Conservation (phyloP, 2,329 filamentous ascomycete species). For the Calonectria pseudoreteaudii region DNA sequence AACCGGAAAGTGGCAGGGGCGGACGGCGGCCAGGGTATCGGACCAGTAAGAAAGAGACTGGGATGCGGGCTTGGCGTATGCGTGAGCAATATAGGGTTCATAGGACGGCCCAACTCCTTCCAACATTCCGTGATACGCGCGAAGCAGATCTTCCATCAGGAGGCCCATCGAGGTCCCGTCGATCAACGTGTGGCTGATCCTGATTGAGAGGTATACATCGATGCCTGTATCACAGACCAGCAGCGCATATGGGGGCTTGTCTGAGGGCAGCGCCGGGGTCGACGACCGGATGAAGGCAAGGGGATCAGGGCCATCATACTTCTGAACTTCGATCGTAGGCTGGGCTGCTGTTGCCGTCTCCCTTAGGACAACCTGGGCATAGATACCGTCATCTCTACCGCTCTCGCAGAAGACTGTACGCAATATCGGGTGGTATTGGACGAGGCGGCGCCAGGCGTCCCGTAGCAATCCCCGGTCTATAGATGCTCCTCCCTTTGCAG, state of each 20-base stretch:
- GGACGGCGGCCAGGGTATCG: neutral
- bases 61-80: neutral
- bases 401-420: slow-evolving; percentile 13
- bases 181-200: slow-evolving; percentile 48
- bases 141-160: slow-evolving; percentile 43
- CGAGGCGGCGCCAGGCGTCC: slow-evolving; percentile 25
- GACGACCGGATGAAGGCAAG: neutral
- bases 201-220: slow-evolving; percentile 36
- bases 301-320: neutral
- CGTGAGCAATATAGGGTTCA: neutral
- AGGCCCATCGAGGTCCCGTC: slow-evolving; percentile 46
- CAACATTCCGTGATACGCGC: slow-evolving; percentile 37
- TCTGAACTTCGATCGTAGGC: neutral
- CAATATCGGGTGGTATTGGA: slow-evolving; percentile 21
- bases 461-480: neutral
- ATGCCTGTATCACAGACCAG: neutral
- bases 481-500: neutral
- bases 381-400: neutral
- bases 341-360: neutral
- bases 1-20: neutral
- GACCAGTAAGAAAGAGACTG: neutral
- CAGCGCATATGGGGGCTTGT: neutral
- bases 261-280: neutral
- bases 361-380: neutral
- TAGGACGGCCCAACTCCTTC: neutral